Evolutionary conservation across 1,284 basidiomycete species (phyloP).

Genomic region (Irpex rosettiformis): DNA sequence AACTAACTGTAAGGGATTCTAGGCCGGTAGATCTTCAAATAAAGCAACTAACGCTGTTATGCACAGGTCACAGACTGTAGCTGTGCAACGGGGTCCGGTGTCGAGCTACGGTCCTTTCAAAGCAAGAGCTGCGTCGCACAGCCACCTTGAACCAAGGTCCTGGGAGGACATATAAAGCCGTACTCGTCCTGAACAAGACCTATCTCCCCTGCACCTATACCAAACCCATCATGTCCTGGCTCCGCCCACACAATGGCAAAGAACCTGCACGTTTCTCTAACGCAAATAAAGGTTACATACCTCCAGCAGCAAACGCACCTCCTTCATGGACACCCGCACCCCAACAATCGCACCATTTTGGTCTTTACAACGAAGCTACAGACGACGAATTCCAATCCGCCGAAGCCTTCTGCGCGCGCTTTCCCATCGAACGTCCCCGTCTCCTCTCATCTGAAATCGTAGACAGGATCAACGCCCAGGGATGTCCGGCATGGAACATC

Average conservation of each 20-base stretch:
- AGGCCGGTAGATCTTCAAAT: no score
- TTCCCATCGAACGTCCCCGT: slow-evolving; percentile 38
- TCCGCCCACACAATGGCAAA: slow-evolving; percentile 4
- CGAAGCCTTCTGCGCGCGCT: slow-evolving; percentile 41
- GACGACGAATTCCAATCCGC: slow-evolving; percentile 48
- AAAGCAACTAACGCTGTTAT: no score
- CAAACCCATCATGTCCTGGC: slow-evolving; percentile 11
- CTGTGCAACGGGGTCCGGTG: no score
- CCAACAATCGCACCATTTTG: slow-evolving; percentile 41
- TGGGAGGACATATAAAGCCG: no score
- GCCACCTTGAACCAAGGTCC: no score
- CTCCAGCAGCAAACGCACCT: slow-evolving; percentile 24
- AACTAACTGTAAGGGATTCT: no score
- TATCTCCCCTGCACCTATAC: no score
- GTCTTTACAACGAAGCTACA: slow-evolving; percentile 51
- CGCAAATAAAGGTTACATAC: no score
- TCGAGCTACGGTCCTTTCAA: no score
- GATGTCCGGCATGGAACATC: slow-evolving; percentile 50
- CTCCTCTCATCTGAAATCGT: slow-evolving; percentile 47
- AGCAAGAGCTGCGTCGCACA: no score
- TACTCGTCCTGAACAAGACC: no score
- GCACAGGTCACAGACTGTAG: no score
- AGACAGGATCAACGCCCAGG: slow-evolving; percentile 41
- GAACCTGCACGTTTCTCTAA: not conserved
- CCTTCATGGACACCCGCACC: slow-evolving; percentile 49